Evolutionary conservation across 441 rosid genomes (phyloP).

Genomic region (Metrosideros polymorpha): DNA sequence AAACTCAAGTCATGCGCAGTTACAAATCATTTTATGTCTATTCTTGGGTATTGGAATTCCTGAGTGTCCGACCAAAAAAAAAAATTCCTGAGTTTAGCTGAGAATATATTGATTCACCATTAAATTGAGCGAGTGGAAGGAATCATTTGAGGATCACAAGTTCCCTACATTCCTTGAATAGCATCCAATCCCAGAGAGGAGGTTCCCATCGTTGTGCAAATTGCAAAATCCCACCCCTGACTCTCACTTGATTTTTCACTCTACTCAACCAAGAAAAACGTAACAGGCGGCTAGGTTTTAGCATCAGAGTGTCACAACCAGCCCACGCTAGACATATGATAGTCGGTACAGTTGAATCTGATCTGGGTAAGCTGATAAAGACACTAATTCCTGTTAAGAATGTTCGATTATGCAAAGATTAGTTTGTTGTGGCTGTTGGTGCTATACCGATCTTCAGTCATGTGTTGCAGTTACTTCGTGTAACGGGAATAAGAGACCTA

Average conservation of each 20-base stretch:
- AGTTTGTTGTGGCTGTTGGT: neutral
- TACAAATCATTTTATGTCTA: neutral
- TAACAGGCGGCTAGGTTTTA: neutral
- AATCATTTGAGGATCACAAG: neutral
- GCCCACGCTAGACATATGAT: neutral
- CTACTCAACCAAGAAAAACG: neutral
- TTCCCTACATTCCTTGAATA: neutral
- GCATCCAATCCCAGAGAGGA: neutral
- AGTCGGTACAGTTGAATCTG: neutral
- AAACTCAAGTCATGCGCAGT: neutral
- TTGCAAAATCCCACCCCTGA: neutral
- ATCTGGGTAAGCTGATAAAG: neutral
- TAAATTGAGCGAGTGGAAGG: neutral
- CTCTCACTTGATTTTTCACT: neutral
- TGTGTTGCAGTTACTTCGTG: slow-evolving; percentile 56
- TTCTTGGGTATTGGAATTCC: neutral
- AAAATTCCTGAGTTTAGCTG: neutral
- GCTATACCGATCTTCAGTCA: neutral
- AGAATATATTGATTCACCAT: neutral
- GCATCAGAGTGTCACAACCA: neutral
- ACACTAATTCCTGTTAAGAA: neutral
- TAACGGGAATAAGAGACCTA: slow-evolving; percentile 53
- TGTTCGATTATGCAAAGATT: neutral
- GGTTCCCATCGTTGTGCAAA: neutral
- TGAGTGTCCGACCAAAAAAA: no score